Evolutionary conservation across 345 rosid genomes (phyloP).

Genomic region (Bruguiera parviflora): DNA sequence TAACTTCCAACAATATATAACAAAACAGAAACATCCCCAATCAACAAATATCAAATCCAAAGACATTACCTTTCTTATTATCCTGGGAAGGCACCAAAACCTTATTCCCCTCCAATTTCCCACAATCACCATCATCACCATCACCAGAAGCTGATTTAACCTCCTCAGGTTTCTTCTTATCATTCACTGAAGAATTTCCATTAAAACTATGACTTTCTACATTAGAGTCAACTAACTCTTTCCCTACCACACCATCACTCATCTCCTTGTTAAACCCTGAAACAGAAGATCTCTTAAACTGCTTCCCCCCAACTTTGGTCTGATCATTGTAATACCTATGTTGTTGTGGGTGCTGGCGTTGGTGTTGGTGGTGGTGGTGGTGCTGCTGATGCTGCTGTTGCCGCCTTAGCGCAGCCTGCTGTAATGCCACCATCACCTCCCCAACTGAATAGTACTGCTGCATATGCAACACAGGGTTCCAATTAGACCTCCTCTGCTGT

Average conservation of each 20-base stretch:
- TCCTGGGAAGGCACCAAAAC: conserved; percentile 24
- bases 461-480: conserved; percentile 77
- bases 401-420: conserved; percentile 59
- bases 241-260: conserved; percentile 36
- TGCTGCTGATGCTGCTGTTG: conserved; percentile 41
- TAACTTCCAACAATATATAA: background rate
- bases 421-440: conserved; percentile 55
- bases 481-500: conserved; percentile 71
- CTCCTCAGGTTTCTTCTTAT: conserved; percentile 31
- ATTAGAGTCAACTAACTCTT: conserved; percentile 37
- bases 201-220: conserved; percentile 30
- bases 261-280: conserved; percentile 40
- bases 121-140: background rate
- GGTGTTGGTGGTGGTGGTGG: conserved; percentile 20
- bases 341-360: conserved; percentile 2
- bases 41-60: conserved; percentile 4
- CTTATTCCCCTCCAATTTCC: conserved; percentile 36
- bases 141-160: conserved; percentile 27
- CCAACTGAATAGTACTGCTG: conserved; percentile 68
- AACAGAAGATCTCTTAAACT: conserved; percentile 49
- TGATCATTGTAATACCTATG: conserved; percentile 43
- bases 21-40: background rate
- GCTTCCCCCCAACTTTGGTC: conserved; percentile 47
- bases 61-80: conserved; percentile 54
- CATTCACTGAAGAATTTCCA: conserved; percentile 33